Evolutionary conservation across 495 filamentous ascomycete species (phyloP), one percentile per base, ranked within the genome.

Genomic region (Entonaema liquescens): DNA sequence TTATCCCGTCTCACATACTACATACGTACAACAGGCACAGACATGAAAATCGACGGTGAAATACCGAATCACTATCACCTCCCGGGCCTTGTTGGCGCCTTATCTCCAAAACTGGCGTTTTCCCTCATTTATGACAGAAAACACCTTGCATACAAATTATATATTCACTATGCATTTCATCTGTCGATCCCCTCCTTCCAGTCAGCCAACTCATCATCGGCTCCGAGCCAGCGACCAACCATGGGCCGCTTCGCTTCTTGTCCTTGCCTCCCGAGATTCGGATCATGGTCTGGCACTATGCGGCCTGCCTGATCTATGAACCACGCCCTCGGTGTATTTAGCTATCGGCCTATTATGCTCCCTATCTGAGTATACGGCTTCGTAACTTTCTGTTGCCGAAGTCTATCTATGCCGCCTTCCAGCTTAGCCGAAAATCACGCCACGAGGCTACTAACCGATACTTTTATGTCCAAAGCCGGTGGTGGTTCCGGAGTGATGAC

Each of bases 111-210:
- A 44, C 8, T 4, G 52, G 59, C 59, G 47, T 61, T 67, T 62
- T 38, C 60, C 11, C 66, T 47, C 70, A 72, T 72, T 65, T 65
- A 66, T 68, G 70, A 68, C 70, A 73, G 65, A 49, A 31, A 5
- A 2, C 21, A 19, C 19, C 35, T 59, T 54, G 57, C 65, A 63
- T 63, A 42, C 47, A 38, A 54, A 44, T 42, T 21, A 66, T 54
- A 61, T 52, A 40, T 31, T 42, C 53, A 38, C 17, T 55, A 65
- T 68, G 64, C 69, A 60, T 49, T 68, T 60, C 70, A 68, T 65
- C 65, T 47, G 70, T 73, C 70, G 70, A 73, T 73, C 70, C 19
- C 21, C 49, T 12, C 59, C n/a, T 49, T 50, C 38, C 35, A 36
- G 60, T 56, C 17, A 35, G 70, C 70, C 65, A 72, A 65, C 64